phyloP scores from a whole-genome alignment of 371 early-diverging fungal genomes.

The Mortierella sp. region DNA sequence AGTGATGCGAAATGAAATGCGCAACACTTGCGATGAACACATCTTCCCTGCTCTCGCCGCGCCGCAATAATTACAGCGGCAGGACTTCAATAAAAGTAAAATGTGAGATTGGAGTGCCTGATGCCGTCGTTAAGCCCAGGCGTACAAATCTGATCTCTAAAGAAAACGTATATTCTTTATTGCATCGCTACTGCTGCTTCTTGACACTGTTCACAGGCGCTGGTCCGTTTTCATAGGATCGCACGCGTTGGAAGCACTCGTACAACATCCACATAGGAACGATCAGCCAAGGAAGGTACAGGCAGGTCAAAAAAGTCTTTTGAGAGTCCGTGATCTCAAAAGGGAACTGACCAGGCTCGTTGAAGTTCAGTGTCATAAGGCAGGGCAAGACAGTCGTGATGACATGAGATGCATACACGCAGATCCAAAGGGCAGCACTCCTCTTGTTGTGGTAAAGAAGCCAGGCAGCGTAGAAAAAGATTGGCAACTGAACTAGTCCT shows the following conservation, averaged over 20 bases:
- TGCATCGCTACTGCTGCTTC: conserved; percentile 1
- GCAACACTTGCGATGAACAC: no score
- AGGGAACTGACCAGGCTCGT: conserved; percentile 26
- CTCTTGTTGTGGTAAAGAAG: conserved; percentile 39
- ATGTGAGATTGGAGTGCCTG: no score
- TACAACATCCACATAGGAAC: conserved; percentile 53
- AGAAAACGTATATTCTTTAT: background rate
- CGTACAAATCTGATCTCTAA: no score
- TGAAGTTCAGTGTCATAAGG: conserved; percentile 31
- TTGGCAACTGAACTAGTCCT: conserved; percentile 39
- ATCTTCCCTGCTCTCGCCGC: no score
- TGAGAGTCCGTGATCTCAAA: conserved; percentile 30
- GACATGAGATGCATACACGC: conserved; percentile 54
- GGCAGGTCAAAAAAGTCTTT: conserved; percentile 23
- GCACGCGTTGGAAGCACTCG: conserved; percentile 46
- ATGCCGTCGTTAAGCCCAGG: no score
- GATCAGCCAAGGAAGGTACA: conserved; percentile 43
- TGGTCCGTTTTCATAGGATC: conserved; percentile 18
- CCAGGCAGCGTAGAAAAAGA: conserved; percentile 46
- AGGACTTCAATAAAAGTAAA: no score
- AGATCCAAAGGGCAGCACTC: conserved; percentile 34
- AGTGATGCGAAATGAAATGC: no score
- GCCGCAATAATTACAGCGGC: no score
- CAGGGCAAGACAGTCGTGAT: conserved; percentile 52
- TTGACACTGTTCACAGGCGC: conserved; percentile 2